Base-by-base conservation (phyloP, 2,329 filamentous ascomycete genomes). In the Diaporthe vaccinii region DNA sequence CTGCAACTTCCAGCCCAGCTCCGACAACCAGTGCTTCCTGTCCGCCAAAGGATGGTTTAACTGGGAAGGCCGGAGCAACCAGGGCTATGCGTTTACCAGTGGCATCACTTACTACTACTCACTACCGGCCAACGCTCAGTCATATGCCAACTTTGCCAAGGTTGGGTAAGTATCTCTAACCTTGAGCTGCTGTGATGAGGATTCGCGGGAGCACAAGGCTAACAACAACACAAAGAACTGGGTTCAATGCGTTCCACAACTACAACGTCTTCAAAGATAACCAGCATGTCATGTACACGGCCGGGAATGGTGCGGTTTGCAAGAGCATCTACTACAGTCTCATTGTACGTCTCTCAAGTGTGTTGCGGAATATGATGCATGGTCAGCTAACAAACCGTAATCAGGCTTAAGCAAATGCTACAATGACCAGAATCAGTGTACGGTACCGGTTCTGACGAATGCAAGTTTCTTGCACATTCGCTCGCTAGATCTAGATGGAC, bases 301-400 rank as follows among this genome's bases (percentile, higher is more conserved):
- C 58, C 93, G 58, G 58, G 0, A 62, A 62, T 4, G 58, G 58
- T 5, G 58, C 58, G 10, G 58, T 28, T 25, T 62, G 58, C 58
- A 62, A n/a, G 58, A 62, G 58, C 20, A 62, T 62, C 58, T 62
- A 62, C 36, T 62, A 62, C 36, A 28, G 36, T 20, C 58, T 62
- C 34, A 15, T 22, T 39, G 58, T 61, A 61, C 25, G 58, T 41
- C 22, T 15, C 34, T n/a, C n/a, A 8, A 8, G 4, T 25, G 4
- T 25, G 36, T 7, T 41, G 34, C 7, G 1, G 9, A 22, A 22
- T 17, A 22, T 9, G 20, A 25, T 41, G 34, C 5, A 17, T 8
- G 10, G 12, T 14, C n/a, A 25, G 58, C 58, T 61, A 12, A 61
- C 58, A 25, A 34, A 25, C 2, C 9, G 10, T 61, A 22, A 61